A percentile compares a stretch with the other conserved stretches of the same genome.
phyloP scores from a whole-genome alignment of 768 basidiomycete species.

The Fomitopsis pulvina region DNA sequence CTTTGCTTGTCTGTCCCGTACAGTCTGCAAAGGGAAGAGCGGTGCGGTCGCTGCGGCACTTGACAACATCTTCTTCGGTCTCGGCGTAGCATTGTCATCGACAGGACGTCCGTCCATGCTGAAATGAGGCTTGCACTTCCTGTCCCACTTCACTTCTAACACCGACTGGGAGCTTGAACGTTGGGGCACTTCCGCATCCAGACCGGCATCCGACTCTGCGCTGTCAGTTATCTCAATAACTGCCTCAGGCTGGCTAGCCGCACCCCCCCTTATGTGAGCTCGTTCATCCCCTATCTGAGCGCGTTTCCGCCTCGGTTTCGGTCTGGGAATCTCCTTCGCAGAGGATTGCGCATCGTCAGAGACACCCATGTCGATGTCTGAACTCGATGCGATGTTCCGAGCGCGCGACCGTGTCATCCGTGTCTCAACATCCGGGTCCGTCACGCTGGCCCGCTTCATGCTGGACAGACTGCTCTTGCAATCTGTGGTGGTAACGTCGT shows the following conservation, averaged over 20 bases:
- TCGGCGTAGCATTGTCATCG: constrained; percentile 1
- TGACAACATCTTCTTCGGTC: not conserved
- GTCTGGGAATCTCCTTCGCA: not conserved
- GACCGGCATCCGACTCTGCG: too few species aligned
- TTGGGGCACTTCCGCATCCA: not conserved
- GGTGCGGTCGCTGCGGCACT: not conserved
- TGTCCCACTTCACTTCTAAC: not conserved
- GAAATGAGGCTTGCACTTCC: not conserved
- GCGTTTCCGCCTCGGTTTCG: not conserved
- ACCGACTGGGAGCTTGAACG: not conserved
- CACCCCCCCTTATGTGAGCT: not conserved
- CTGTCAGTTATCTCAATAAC: too few species aligned
- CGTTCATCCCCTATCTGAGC: not conserved
- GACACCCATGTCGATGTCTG: not conserved
- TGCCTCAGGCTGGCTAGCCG: too few species aligned
- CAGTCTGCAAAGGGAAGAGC: not conserved
- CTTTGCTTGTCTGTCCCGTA: not conserved
- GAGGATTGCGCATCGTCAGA: not conserved
- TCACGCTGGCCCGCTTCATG: too few species aligned
- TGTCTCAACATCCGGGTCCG: not conserved
- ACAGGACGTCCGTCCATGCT: not conserved
- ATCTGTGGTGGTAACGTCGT: not conserved
- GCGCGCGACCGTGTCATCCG: not conserved
- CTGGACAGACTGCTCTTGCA: not conserved
- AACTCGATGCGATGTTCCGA: not conserved